These are phyloP conservation scores for Psilocybe tampanensis DNA, from an alignment of 768 basidiomycete species.

Conservation along the genomic window DNA sequence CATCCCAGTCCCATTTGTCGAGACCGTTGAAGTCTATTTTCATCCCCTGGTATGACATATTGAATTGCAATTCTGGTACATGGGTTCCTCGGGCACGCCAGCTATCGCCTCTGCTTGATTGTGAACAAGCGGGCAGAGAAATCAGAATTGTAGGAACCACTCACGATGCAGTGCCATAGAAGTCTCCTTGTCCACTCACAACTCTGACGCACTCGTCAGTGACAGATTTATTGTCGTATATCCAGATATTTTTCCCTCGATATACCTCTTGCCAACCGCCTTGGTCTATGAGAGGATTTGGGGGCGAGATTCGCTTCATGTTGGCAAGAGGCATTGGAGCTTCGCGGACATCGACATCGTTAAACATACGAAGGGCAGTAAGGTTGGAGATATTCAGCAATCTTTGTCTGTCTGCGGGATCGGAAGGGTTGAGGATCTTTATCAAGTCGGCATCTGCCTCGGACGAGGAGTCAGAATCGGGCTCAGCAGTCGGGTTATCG, in stretches of 20 bases:
- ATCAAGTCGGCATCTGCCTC: constrained; percentile 38
- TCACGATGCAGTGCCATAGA: constrained; percentile 81
- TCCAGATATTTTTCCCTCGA: constrained; percentile 68
- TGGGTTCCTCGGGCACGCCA: constrained; percentile 76
- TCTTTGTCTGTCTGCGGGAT: constrained; percentile 39
- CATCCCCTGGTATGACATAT: constrained; percentile 59
- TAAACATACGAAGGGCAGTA: constrained; percentile 65
- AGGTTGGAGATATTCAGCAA: constrained; percentile 65
- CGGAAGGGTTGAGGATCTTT: constrained; percentile 50
- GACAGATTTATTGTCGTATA: constrained; percentile 73
- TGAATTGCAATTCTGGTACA: constrained; percentile 74
- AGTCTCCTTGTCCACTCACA: constrained; percentile 60
- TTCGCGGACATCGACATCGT: constrained; percentile 66
- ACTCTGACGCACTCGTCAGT: constrained; percentile 66
- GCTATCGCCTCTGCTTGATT: constrained; percentile 65
- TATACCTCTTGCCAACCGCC: constrained; percentile 77
- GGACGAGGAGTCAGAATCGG: constrained; percentile 35
- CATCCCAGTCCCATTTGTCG: constrained; percentile 70
- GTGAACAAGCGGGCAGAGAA: not conserved
- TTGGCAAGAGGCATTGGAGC: constrained; percentile 51
- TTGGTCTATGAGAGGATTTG: constrained; percentile 62
- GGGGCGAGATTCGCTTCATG: constrained; percentile 45
- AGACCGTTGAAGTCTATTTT: constrained; percentile 76
- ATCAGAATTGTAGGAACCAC: constrained; percentile 20
- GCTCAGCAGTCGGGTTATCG: constrained; percentile 20